A percentile compares a stretch with the other conserved stretches of the same genome.
phyloP scores from a whole-genome alignment of 116 monocot species.

The Posidonia oceanica region DNA sequence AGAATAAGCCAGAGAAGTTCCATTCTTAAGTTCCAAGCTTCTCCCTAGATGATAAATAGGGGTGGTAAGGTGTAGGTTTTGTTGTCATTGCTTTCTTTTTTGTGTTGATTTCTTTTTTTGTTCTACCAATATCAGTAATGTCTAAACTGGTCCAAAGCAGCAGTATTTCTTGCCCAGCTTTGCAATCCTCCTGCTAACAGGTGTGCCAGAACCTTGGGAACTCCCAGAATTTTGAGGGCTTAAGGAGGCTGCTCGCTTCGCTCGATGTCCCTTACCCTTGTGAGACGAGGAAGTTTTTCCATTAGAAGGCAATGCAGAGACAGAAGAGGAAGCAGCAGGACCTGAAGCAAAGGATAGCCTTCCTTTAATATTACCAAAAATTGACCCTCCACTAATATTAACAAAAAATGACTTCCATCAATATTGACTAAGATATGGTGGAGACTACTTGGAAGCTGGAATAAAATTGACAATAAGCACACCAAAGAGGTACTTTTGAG shows the following conservation, averaged over 20 bases:
- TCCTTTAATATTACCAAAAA: neutral
- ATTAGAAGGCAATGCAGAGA: neutral
- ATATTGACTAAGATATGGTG: too few species aligned
- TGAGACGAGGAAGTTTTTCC: too few species aligned
- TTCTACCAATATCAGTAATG: neutral
- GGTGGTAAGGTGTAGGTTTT: neutral
- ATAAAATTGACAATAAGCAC: too few species aligned
- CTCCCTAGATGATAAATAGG: too few species aligned
- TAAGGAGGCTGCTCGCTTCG: constrained; percentile 16
- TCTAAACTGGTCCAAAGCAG: constrained; percentile 28
- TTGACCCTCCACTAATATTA: too few species aligned
- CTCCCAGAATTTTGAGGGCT: constrained; percentile 22
- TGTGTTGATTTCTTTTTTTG: neutral
- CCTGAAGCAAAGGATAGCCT: neutral
- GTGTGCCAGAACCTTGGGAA: constrained; percentile 15
- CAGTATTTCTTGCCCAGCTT: constrained; percentile 17
- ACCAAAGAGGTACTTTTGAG: too few species aligned
- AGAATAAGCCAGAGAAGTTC: neutral
- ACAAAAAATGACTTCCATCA: too few species aligned
- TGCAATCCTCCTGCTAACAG: constrained; percentile 20
- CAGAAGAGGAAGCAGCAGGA: neutral
- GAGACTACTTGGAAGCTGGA: too few species aligned
- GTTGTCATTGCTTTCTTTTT: neutral
- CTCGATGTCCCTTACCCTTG: neutral
- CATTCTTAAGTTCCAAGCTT: neutral